These are phyloP conservation scores for Phyllosticta citribraziliensis DNA, from an alignment of 2,329 filamentous ascomycete genomes.

Conservation along the genomic window DNA sequence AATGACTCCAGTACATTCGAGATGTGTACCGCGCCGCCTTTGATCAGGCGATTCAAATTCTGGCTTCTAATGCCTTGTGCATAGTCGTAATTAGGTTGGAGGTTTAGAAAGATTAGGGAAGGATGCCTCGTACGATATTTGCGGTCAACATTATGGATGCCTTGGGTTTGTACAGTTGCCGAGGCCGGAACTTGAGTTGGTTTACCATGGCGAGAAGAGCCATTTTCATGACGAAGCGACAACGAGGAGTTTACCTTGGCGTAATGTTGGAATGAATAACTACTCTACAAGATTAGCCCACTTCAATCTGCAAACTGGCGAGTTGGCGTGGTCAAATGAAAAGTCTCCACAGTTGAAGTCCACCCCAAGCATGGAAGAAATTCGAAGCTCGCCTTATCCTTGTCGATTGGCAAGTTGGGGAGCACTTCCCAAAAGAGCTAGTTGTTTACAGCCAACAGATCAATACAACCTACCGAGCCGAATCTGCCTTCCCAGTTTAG, in stretches of 20 bases:
- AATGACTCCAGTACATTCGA: background rate
- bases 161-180: background rate
- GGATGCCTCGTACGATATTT: background rate
- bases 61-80: too few species aligned
- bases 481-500: background rate
- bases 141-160: background rate
- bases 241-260: background rate
- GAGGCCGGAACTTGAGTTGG: background rate
- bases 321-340: background rate
- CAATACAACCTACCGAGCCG: background rate
- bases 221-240: background rate
- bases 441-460: background rate
- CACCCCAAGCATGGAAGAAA: too few species aligned
- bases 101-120: too few species aligned
- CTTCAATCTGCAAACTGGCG: background rate
- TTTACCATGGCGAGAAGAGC: background rate
- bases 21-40: background rate
- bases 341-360: too few species aligned
- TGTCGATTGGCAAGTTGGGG: background rate
- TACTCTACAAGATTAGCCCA: background rate
- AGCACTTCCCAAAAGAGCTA: background rate
- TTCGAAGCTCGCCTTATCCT: background rate
- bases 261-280: background rate
- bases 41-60: background rate
- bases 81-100: too few species aligned